Evolutionary conservation across 129 eudicot species (phyloP).

Genomic region (Pulicaria dysenterica): DNA sequence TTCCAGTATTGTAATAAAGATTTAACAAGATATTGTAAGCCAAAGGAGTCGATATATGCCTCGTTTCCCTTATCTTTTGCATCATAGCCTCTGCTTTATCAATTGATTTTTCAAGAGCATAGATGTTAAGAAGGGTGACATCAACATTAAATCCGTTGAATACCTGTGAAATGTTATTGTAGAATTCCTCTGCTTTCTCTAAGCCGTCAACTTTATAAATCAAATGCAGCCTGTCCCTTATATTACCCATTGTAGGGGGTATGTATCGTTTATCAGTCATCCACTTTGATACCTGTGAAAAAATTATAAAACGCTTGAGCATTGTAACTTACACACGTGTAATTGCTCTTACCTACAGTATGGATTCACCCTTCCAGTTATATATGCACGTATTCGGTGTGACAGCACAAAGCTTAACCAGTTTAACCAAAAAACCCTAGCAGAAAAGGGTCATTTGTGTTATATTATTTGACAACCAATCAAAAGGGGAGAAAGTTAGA

Average conservation of each 20-base stretch:
- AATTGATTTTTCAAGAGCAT: constrained; percentile 35
- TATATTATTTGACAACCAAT: background rate
- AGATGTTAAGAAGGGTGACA: constrained; percentile 57
- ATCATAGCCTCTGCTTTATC: constrained; percentile 55
- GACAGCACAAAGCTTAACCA: background rate
- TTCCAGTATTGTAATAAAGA: constrained; percentile 42
- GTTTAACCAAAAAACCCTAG: background rate
- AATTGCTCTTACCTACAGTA: background rate
- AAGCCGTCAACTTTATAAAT: constrained; percentile 50
- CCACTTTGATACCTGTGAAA: constrained; percentile 61
- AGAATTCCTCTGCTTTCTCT: constrained; percentile 52
- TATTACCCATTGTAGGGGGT: constrained; percentile 33
- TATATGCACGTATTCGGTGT: background rate
- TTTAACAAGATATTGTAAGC: constrained; percentile 44
- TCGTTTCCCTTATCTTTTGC: constrained; percentile 42
- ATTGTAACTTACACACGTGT: background rate
- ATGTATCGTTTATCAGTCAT: constrained; percentile 57
- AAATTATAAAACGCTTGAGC: background rate
- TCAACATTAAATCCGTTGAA: constrained; percentile 34
- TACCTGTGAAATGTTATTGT: constrained; percentile 40
- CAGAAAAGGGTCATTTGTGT: constrained; percentile 1
- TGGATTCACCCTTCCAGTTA: background rate
- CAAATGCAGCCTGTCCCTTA: constrained; percentile 39
- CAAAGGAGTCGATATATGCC: constrained; percentile 26
- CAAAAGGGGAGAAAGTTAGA: background rate